Base-by-base conservation (phyloP, 2,329 filamentous ascomycete genomes). In the Calonectria pauciramosa region DNA sequence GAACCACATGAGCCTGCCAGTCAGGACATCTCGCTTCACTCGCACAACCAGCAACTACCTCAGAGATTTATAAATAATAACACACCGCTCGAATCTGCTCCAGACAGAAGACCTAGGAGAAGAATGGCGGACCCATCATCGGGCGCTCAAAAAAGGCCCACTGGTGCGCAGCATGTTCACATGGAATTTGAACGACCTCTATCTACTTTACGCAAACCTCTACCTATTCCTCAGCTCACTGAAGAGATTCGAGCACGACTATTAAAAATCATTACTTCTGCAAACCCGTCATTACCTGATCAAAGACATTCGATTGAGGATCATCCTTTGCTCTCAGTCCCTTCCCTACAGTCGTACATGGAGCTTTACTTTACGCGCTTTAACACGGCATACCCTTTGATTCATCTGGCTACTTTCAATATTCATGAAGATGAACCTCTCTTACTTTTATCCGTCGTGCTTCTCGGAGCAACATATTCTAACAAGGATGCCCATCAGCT, bases 381-480 rank as follows among this genome's bases (percentile, higher is more conserved):
- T 83, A 93, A 93, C 79, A 87, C 87, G 0, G 86, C 88, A 0
- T 93, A 93, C 76, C 91, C 91, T 0, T 83, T 93, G 1, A 87
- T 93, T 11, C 91, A 93, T 73, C 85, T 89, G 75, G 84, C 90
- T 1, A 92, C 90, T 0, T 93, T 93, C 78, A 85, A 90, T 54
- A 86, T 89, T 1, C 85, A 83, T 10, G 80, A 84, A 4, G 84
- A 87, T 0, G 89, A 93, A 32, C 86, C 90, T 0, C 82, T 92
- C 0, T 84, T 92, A 0, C 84, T 93, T 0, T 83, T 89, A 0
- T 88, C 91, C 0, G 86, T 93, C 0, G 76, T 93, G 3, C 84
- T 91, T 3, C 86, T 93, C n/a, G 91, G 91, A 0, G 91, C 91
- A 0, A 93, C 91, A 0, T 93, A 93, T 76, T 87, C 88, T 14